These are phyloP conservation scores for Solanum chacoense DNA, from an alignment of 305 asterid genomes.

Conservation along the genomic window DNA sequence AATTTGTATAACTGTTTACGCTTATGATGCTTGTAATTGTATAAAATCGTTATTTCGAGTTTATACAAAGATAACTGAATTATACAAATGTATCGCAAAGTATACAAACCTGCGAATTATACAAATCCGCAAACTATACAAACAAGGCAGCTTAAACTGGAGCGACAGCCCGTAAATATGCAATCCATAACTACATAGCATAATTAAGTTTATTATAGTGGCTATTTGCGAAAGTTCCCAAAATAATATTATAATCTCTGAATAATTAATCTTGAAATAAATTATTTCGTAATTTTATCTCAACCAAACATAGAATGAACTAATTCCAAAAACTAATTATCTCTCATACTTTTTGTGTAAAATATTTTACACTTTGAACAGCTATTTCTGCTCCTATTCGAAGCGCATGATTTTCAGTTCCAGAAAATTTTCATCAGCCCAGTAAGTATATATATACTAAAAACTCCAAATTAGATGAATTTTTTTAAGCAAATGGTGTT, in stretches of 20 bases:
- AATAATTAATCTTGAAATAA: too few species aligned
- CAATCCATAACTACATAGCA: rapidly evolving
- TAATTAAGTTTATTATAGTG: too few species aligned
- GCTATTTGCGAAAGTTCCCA: too few species aligned
- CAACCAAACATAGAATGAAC: neutral
- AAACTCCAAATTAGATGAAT: neutral
- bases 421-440: neutral
- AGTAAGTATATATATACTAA: neutral
- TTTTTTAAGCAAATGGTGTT: neutral
- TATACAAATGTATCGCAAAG: too few species aligned
- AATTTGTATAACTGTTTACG: neutral
- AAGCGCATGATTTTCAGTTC: neutral
- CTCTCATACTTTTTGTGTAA: neutral
- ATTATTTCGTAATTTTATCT: too few species aligned
- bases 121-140: too few species aligned
- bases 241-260: neutral
- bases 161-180: too few species aligned
- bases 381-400: neutral
- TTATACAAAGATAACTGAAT: too few species aligned
- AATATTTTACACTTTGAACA: neutral
- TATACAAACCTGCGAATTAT: too few species aligned
- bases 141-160: rapidly evolving
- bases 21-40: too few species aligned
- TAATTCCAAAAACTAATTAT: neutral
- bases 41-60: too few species aligned